Percentiles rank a stretch among this genome's conserved stretches.
Evolutionary conservation across 768 basidiomycete species (phyloP).

Genomic region (Lactarius hengduanensis): DNA sequence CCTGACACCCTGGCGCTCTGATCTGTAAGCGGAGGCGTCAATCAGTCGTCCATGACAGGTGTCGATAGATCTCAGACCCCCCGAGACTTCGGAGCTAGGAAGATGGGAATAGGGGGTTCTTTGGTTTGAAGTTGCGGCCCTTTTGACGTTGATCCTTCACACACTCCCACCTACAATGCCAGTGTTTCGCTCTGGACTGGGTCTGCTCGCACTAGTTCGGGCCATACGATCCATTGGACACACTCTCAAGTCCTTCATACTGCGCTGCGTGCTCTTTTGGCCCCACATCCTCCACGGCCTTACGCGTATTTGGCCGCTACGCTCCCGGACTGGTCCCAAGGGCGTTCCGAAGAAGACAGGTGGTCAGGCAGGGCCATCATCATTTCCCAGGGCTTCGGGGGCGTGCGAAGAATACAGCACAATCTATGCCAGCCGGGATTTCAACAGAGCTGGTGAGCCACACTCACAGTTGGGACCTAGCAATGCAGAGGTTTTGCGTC

Average conservation of each 20-base stretch:
- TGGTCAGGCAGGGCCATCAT: neutral
- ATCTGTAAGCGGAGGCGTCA: neutral
- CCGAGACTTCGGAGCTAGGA: neutral
- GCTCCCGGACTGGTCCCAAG: neutral
- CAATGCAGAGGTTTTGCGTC: neutral
- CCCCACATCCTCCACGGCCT: neutral
- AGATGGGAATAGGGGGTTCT: neutral
- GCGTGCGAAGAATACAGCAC: neutral
- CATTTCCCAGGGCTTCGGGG: neutral
- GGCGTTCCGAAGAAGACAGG: neutral
- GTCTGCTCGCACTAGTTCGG: neutral
- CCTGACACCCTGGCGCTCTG: neutral
- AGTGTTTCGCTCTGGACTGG: neutral
- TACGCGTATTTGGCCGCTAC: neutral
- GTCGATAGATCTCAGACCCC: no score
- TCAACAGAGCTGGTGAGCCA: neutral
- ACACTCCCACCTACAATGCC: neutral
- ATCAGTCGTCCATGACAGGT: neutral
- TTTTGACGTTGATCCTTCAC: neutral
- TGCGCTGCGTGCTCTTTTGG: constrained; percentile 7
- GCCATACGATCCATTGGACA: neutral
- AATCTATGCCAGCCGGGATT: constrained; percentile 2
- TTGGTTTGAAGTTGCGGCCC: neutral
- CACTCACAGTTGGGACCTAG: neutral
- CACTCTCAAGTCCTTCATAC: constrained; percentile 10